phyloP scores from a whole-genome alignment of 2,329 filamentous ascomycete genomes.

The Raffaelea arxii region DNA sequence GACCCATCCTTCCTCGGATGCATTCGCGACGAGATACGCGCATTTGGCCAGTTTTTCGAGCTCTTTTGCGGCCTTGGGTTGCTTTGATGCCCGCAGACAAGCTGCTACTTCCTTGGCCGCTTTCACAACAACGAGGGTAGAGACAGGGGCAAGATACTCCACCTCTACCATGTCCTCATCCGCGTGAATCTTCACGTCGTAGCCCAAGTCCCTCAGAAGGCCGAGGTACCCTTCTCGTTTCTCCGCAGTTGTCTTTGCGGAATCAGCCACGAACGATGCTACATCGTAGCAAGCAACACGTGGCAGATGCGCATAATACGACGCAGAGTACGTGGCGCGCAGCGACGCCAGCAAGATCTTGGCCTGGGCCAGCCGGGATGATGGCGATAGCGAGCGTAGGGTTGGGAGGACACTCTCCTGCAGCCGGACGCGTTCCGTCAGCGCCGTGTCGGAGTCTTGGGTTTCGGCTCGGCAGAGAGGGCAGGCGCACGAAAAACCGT shows the following conservation, averaged over 20 bases:
- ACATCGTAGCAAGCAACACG: constrained; percentile 1
- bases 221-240: not conserved
- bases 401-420: too few species aligned
- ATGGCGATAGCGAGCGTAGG: too few species aligned
- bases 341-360: not conserved
- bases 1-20: too few species aligned
- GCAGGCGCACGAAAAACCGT: constrained; percentile 4
- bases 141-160: not conserved
- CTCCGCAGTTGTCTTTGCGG: not conserved
- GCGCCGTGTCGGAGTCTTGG: not conserved
- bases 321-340: not conserved
- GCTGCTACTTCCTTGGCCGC: too few species aligned
- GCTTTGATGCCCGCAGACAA: too few species aligned
- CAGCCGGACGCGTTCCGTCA: not conserved
- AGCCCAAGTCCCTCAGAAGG: constrained; percentile 2
- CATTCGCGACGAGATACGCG: too few species aligned
- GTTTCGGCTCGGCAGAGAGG: not conserved
- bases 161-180: not conserved
- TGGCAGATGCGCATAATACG: constrained; percentile 2
- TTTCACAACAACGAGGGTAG: too few species aligned
- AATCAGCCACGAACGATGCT: not conserved
- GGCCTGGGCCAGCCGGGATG: not conserved
- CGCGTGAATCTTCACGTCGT: not conserved
- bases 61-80: too few species aligned
- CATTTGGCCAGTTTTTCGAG: too few species aligned